Base-by-base conservation (phyloP, 768 basidiomycete genomes). In the Mycena olivaceomarginata region DNA sequence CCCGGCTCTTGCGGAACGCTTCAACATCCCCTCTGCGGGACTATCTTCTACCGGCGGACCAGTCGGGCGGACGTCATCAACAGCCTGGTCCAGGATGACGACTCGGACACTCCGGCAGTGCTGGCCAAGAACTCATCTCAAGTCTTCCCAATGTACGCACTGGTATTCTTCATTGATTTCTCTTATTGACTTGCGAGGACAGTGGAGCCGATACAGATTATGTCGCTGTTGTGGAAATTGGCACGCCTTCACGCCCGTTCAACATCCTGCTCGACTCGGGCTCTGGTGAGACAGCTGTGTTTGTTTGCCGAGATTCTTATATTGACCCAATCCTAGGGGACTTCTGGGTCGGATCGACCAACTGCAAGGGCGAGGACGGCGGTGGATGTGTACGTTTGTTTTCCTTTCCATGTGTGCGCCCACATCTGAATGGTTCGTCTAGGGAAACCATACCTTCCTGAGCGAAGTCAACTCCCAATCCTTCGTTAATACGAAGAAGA, bases 301-400 rank as follows among this genome's bases (percentile, higher is more conserved):
- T 15, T 22, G 20, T 11, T 39, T 18, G 9, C 15, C 7, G 6
- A 20, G 13, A 5, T 45, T 6, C 22, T 25, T 4, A 20, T 11
- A 12, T 31, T 64, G 16, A 67, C 43, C 37, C 1, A 40, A 18
- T 60, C 63, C 12, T 12, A 77, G 90, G 92, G 0, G 93, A 94
- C 82, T 86, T 92, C 69, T 93, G 93, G 92, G 90, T 92, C 20
- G 84, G 84, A 5, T 84, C 87, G n/a, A 89, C 90, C 74, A 83
- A 81, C n/a, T 93, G 92, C 70, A 84, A 82, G 13, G 83, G 83
- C 20, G 77, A 84, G 40, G 79, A 80, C 41, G 85, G 84, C 20
- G 82, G 82, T n/a, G 77, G 75, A 22, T 82, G 82, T 57, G 82
- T 82, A 77, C 16, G 79, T 79, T 15, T 78, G 16, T 15, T 70